Evolutionary conservation across 139 green algal genomes (phyloP).

Genomic region (Coccomyxa sp.): DNA sequence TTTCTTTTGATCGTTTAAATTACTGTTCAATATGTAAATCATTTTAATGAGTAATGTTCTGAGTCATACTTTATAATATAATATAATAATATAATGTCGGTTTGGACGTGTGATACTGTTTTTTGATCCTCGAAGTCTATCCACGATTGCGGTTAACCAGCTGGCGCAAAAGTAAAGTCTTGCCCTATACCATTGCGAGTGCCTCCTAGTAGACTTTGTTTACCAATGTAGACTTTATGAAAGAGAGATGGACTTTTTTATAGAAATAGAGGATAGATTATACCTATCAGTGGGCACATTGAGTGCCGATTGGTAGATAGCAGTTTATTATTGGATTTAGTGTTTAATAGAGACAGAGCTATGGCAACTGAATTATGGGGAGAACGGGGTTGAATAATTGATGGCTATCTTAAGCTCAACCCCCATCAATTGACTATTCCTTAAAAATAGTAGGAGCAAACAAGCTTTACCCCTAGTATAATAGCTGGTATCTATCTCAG

Average conservation of each 20-base stretch:
- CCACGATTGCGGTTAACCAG: too few relatives aligned
- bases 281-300: too few relatives aligned
- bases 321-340: background rate
- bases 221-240: conserved; percentile 3
- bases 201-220: background rate
- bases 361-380: background rate
- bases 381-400: conserved; percentile 5
- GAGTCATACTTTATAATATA: conserved; percentile 5
- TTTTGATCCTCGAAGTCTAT: too few relatives aligned
- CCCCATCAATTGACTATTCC: background rate
- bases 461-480: background rate
- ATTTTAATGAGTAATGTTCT: conserved; percentile 16
- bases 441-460: background rate
- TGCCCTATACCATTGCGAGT: too few relatives aligned
- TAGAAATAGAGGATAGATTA: too few relatives aligned
- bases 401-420: conserved; percentile 15
- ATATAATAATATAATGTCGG: too few relatives aligned
- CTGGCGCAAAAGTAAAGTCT: too few relatives aligned
- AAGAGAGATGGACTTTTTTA: too few relatives aligned
- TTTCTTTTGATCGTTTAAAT: conserved; percentile 15
- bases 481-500: background rate
- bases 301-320: too few relatives aligned
- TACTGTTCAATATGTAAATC: conserved; percentile 10
- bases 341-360: conserved; percentile 18
- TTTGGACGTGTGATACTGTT: too few relatives aligned